Evolutionary conservation across 208 protist species (phyloP), one percentile per base, ranked within the genome.

Genomic region (Leishmania tropica): DNA sequence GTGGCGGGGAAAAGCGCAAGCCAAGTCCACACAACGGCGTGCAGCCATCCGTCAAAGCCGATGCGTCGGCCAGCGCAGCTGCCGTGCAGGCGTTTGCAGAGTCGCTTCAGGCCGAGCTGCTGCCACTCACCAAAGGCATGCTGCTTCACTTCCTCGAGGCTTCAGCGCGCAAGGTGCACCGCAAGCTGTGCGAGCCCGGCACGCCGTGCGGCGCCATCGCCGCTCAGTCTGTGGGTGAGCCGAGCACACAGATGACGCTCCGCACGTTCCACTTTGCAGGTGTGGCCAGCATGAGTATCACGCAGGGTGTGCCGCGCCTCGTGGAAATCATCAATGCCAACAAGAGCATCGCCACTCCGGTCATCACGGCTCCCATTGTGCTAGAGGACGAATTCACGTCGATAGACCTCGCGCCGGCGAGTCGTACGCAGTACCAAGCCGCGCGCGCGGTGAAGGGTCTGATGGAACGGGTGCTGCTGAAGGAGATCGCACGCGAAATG

Each of bases 201-300:
- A 99, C 98, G 35, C 97, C 99, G 21, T 99, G 99, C 28, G 99
- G 99, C 45, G 99, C 99, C 21, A 92, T 99, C 76, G 99, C 97
- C 47, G 99, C 98, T 11, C 99, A 99, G 93, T 98, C 93, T 17
- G 99, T 99, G 71, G 99, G 99, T 77, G 99, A 99, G 89, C 99
- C 99, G 48, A 98, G 95, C 53, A 99, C 99, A 56, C 99, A 99
- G 85, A 99, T 99, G 99, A 99, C 99, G 0, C 93, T 99, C 28
- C 99, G 99, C 83, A 99, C 99, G 35, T 99, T 99, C 92, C 99
- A 99, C 94, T 99, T 99, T 93, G 99, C 99, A 54, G 99, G 99
- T 83, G 99, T 99, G 31, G 99, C 99, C 51, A 99, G 96, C 78
- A 99, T 99, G 99, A 99, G 90, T 87, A 98, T 99, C 85, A 99